A percentile compares a stretch with the other conserved stretches of the same genome.
These are phyloP conservation scores for Ascocoryne sarcoides DNA, from an alignment of 2,329 filamentous ascomycete genomes.

Conservation along the genomic window DNA sequence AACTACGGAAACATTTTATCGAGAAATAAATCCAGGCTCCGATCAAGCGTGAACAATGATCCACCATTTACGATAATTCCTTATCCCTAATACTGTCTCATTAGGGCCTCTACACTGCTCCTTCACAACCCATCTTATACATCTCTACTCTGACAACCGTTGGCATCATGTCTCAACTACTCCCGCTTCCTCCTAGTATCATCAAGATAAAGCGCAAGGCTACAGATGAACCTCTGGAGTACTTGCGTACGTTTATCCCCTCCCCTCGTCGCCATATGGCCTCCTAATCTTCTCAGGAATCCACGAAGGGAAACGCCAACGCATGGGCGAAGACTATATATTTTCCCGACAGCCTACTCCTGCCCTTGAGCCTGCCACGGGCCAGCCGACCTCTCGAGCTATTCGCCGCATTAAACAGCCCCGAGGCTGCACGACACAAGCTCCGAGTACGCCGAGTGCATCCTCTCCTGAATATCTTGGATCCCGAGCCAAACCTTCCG, in stretches of 20 bases:
- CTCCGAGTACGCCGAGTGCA: background rate
- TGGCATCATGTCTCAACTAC: conserved; percentile 20
- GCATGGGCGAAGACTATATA: conserved; percentile 19
- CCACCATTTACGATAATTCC: too few relatives aligned
- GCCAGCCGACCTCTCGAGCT: conserved; percentile 4
- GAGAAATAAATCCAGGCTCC: too few relatives aligned
- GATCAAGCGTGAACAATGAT: too few relatives aligned
- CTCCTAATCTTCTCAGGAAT: conserved; percentile 15
- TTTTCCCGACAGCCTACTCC: conserved; percentile 22
- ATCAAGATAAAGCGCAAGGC: conserved; percentile 29
- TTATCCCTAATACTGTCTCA: too few relatives aligned
- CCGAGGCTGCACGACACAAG: background rate
- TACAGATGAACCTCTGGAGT: conserved; percentile 28
- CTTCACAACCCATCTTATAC: too few relatives aligned
- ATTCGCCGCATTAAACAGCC: conserved; percentile 17
- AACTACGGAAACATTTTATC: too few relatives aligned
- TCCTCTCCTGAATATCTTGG: background rate
- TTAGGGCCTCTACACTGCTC: too few relatives aligned
- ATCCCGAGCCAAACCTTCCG: background rate
- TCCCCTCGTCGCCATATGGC: background rate
- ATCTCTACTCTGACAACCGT: too few relatives aligned
- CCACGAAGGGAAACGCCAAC: conserved; percentile 24
- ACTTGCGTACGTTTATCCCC: conserved; percentile 23
- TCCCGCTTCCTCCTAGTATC: conserved; percentile 21
- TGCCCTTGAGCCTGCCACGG: background rate